Conservation (phyloP, 208 protist species). For the Acanthamoeba royreba region DNA sequence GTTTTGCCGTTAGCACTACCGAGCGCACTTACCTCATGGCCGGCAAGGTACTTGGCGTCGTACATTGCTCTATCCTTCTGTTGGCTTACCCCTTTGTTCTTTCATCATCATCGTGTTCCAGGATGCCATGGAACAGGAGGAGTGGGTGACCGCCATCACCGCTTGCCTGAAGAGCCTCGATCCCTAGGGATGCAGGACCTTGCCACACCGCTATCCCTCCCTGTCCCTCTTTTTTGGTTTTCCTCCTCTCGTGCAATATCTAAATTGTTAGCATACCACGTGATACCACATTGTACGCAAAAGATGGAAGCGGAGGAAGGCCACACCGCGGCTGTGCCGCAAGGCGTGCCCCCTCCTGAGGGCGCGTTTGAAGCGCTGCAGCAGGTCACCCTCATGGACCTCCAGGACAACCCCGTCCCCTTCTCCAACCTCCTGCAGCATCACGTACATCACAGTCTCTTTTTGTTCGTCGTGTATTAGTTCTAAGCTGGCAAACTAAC, state of each 20-base stretch:
- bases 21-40: constrained; percentile 47
- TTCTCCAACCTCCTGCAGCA: not conserved
- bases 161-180: not conserved
- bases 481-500: too few relatives aligned
- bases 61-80: too few relatives aligned
- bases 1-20: not conserved
- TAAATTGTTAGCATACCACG: too few relatives aligned
- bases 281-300: too few relatives aligned
- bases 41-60: constrained; percentile 19
- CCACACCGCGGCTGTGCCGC: too few relatives aligned
- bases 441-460: not conserved
- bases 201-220: too few relatives aligned
- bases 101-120: too few relatives aligned
- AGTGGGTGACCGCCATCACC: constrained; percentile 16
- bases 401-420: not conserved
- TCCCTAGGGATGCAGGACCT: too few relatives aligned
- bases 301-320: too few relatives aligned
- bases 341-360: not conserved
- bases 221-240: too few relatives aligned
- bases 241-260: too few relatives aligned
- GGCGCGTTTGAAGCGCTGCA: not conserved
- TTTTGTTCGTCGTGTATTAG: not conserved
- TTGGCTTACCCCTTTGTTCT: not conserved
- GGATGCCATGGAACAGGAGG: constrained; percentile 29
- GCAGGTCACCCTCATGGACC: not conserved